phyloP scores from a whole-genome alignment of 202 grass and related monocot genomes.

The Hordeum pubiflorum region DNA sequence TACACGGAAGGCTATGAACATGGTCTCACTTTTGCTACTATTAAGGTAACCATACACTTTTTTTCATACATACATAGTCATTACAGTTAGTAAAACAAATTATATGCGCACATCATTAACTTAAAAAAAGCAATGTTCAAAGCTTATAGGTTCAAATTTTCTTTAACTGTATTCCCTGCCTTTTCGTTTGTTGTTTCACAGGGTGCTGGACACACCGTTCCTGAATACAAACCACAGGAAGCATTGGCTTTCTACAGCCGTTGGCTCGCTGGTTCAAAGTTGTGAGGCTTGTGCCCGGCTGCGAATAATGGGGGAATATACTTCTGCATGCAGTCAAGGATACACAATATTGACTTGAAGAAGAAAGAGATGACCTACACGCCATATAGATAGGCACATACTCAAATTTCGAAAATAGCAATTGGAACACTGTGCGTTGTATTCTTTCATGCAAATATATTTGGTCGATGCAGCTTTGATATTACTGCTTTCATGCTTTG shows the following conservation, averaged over 20 bases:
- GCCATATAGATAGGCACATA: constrained; percentile 20
- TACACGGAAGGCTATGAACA: constrained; percentile 81
- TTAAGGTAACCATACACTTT: constrained; percentile 54
- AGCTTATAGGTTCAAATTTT: neutral
- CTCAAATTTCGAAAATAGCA: neutral
- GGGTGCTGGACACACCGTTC: constrained; percentile 83
- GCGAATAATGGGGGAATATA: constrained; percentile 2
- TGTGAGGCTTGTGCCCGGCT: constrained; percentile 32
- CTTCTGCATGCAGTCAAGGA: neutral
- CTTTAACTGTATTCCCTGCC: neutral
- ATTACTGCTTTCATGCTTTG: neutral
- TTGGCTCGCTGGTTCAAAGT: constrained; percentile 54
- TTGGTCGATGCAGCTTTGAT: neutral
- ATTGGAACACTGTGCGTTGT: neutral
- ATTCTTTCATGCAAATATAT: constrained; percentile 19
- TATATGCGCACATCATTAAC: neutral
- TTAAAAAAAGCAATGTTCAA: neutral
- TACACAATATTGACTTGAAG: neutral
- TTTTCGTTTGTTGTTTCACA: constrained; percentile 2
- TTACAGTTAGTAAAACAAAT: neutral
- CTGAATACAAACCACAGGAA: constrained; percentile 87
- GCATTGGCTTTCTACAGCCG: constrained; percentile 72
- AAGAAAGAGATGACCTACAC: neutral
- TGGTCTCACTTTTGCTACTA: constrained; percentile 76
- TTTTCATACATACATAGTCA: neutral